These are phyloP conservation scores for Paspalum vaginatum DNA, from an alignment of 176 grass and related monocot species.

Conservation along the genomic window DNA sequence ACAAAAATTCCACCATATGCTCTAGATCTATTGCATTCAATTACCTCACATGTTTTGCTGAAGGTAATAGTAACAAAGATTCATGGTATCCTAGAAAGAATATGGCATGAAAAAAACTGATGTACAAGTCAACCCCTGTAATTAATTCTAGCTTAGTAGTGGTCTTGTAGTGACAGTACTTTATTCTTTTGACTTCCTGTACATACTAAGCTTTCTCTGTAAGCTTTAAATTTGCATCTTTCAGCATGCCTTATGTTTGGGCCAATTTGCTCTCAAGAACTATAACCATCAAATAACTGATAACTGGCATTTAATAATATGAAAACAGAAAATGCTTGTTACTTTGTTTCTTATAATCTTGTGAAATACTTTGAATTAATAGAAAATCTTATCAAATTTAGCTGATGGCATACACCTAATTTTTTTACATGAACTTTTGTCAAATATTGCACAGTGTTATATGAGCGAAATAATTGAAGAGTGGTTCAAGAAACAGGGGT, in stretches of 20 bases:
- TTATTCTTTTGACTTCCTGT: slow-evolving; percentile 14
- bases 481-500: background rate
- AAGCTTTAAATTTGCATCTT: slow-evolving; percentile 12
- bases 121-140: slow-evolving; percentile 14
- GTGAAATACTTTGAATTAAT: background rate
- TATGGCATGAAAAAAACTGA: slow-evolving; percentile 26
- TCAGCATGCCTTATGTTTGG: background rate
- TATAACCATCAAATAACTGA: background rate
- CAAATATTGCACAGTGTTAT: background rate
- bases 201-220: background rate
- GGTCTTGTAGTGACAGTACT: slow-evolving; percentile 2
- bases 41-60: background rate
- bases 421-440: too few relatives aligned
- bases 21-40: background rate
- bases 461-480: background rate
- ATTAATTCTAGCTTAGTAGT: slow-evolving; percentile 1
- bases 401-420: background rate
- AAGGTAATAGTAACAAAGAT: background rate
- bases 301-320: background rate
- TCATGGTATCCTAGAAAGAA: background rate
- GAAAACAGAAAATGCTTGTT: background rate
- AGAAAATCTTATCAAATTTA: too few relatives aligned
- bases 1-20: background rate
- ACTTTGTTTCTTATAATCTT: background rate
- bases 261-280: slow-evolving; percentile 14